Conservation (phyloP, 176 grass and related monocot species). For the Themeda triandra region DNA sequence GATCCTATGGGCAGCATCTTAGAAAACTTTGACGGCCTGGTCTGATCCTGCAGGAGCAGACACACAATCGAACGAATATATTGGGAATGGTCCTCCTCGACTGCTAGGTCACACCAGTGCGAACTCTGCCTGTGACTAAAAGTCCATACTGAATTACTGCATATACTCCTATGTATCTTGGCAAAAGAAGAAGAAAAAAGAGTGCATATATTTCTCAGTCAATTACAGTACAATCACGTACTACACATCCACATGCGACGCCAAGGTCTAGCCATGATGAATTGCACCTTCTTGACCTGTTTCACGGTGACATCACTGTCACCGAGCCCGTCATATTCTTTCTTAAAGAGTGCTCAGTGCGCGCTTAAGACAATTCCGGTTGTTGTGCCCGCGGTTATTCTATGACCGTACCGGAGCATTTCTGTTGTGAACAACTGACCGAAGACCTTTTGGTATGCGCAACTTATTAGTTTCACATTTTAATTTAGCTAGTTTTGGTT, state of each 20-base stretch:
- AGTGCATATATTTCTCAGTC: not conserved
- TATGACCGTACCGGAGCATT: not conserved
- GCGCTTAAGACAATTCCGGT: not conserved
- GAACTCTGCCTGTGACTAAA: not conserved
- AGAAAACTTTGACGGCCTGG: not conserved
- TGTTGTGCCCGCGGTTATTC: not conserved
- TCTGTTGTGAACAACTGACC: not conserved
- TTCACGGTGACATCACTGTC: not conserved
- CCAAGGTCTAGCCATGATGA: no score
- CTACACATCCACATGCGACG: not conserved
- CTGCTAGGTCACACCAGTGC: not conserved
- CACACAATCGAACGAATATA: not conserved
- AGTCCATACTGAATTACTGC: not conserved
- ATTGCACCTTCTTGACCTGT: no score
- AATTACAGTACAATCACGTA: no score
- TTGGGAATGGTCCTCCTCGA: not conserved
- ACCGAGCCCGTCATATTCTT: not conserved
- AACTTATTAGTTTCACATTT: not conserved
- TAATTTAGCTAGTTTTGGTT: not conserved
- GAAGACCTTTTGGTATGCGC: not conserved
- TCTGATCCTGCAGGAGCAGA: not conserved
- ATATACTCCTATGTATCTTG: not conserved
- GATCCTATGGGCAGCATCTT: not conserved
- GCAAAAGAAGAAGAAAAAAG: not conserved
- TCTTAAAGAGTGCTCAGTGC: not conserved